Conservation (phyloP, 371 early-diverging fungal genomes). For the Thermomucor indicae-seudaticae region DNA sequence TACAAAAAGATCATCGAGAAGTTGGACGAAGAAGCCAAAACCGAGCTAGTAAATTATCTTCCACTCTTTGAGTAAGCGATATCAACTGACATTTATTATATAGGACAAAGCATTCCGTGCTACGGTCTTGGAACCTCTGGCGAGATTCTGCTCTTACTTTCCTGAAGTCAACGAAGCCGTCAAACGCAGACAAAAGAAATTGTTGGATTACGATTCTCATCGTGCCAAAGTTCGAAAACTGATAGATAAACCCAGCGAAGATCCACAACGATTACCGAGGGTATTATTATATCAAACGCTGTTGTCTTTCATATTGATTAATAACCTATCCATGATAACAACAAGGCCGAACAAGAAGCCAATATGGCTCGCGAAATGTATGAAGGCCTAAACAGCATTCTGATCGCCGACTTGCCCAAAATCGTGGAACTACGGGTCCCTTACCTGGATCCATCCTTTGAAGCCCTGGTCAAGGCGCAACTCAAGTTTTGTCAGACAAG, state of each 20-base stretch:
- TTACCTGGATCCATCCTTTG: constrained; percentile 91
- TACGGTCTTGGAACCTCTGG: constrained; percentile 88
- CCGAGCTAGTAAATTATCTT: constrained; percentile 53
- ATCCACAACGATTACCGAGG: constrained; percentile 63
- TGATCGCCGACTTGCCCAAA: constrained; percentile 86
- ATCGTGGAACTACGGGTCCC: constrained; percentile 84
- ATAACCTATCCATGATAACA: not conserved
- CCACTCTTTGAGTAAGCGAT: not conserved
- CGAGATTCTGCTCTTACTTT: constrained; percentile 80
- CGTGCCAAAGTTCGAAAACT: constrained; percentile 73
- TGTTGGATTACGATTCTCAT: constrained; percentile 85
- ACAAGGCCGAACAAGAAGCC: constrained; percentile 74
- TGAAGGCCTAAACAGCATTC: constrained; percentile 74
- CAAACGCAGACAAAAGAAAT: constrained; percentile 80
- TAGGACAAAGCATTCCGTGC: constrained; percentile 78
- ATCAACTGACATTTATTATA: not conserved
- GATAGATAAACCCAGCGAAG: constrained; percentile 78
- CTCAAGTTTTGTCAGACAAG: constrained; percentile 78
- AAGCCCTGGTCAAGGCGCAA: constrained; percentile 90
- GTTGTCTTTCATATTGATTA: not conserved
- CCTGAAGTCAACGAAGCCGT: constrained; percentile 92
- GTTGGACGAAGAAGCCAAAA: constrained; percentile 77
- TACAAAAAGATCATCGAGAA: constrained; percentile 75
- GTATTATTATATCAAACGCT: constrained; percentile 8
- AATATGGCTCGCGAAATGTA: constrained; percentile 74